Base-by-base conservation (phyloP, 805 yeast species). In the Candida quercuum region DNA sequence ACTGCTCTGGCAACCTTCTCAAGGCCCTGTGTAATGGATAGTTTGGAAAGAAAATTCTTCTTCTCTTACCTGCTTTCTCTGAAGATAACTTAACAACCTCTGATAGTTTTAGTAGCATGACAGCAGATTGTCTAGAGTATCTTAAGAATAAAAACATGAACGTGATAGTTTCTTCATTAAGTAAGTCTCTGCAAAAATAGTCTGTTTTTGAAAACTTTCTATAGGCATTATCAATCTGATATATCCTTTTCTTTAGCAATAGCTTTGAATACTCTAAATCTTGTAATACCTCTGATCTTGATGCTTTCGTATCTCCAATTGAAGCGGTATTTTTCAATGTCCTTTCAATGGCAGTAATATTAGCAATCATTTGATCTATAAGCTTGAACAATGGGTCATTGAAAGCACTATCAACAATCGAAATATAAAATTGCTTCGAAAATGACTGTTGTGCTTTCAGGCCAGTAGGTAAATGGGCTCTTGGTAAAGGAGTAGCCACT, bases 21-120 rank as follows among this genome's bases (percentile, higher is more conserved):
- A 72, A 36, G 0, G 74, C 68, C 38, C 72, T 53, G 4, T 45
- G 31, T 6, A 64, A 40, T 2, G 76, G 71, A 41, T 71, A 67
- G 16, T 56, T 55, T 2, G 72, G 70, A 2, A 49, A 28, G 10
- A 49, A 43, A 3, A 69, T n/a, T 34, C 53, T 54, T 71, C 67
- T 67, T n/a, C 44, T 48, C 16, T 28, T 25, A n/a, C 43, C 38
- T 6, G 21, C 22, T 22, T 45, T 45, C 6, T 37, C 28, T n/a
- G 58, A 52, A 12, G 63, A 36, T 11, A 38, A 45, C 14, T 40
- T 23, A 12, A 62, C 41, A 13, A 57, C 41, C 3, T 56, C 50
- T 2, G 53, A 32, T 0, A 59, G 52, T 3, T 48, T 41, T 5
- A 63, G 32, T n/a, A 65, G 29, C 42, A 56, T 48, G 17, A 66